Conservation (phyloP, 1,139 yeast species). For the Kurtzmaniella quercitrusa region DNA sequence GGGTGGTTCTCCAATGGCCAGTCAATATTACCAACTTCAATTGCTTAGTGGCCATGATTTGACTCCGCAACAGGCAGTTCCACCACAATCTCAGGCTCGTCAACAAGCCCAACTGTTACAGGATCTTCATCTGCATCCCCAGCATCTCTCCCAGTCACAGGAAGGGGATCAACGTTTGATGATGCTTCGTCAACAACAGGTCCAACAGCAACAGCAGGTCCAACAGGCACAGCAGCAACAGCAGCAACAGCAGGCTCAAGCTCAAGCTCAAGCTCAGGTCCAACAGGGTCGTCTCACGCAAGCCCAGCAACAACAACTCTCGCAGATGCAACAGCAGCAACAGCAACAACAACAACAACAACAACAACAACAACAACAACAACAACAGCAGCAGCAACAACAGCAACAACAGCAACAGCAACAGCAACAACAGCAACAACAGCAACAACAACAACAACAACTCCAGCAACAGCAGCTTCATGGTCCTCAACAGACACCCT, state of each 20-base stretch:
- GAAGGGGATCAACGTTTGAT: not conserved
- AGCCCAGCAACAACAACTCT: slow-evolving; percentile 13
- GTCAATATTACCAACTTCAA: slow-evolving; percentile 70
- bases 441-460: slow-evolving; percentile 9
- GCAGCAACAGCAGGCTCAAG: slow-evolving; percentile 26
- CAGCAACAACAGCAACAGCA: slow-evolving; percentile 13
- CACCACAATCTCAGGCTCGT: slow-evolving; percentile 7
- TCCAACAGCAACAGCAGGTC: slow-evolving; percentile 8
- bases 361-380: slow-evolving; percentile 12
- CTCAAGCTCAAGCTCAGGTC: slow-evolving; percentile 16
- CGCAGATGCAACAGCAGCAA: slow-evolving; percentile 17
- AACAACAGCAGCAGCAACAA: slow-evolving; percentile 6
- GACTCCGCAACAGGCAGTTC: slow-evolving; percentile 8
- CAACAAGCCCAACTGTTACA: slow-evolving; percentile 9
- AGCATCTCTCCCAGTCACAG: slow-evolving; percentile 1
- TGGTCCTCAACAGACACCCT: not conserved
- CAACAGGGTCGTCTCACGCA: slow-evolving; percentile 10
- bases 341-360: slow-evolving; percentile 17
- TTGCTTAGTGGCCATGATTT: slow-evolving; percentile 34
- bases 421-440: slow-evolving; percentile 16
- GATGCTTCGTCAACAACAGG: slow-evolving; percentile 8
- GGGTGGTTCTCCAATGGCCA: slow-evolving; percentile 59
- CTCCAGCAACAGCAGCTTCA: not conserved
- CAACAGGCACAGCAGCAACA: slow-evolving; percentile 11
- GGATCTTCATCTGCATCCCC: slow-evolving; percentile 7